Evolutionary conservation across 306 rosid genomes (phyloP).

Genomic region (Herpetospermum pedunculosum): DNA sequence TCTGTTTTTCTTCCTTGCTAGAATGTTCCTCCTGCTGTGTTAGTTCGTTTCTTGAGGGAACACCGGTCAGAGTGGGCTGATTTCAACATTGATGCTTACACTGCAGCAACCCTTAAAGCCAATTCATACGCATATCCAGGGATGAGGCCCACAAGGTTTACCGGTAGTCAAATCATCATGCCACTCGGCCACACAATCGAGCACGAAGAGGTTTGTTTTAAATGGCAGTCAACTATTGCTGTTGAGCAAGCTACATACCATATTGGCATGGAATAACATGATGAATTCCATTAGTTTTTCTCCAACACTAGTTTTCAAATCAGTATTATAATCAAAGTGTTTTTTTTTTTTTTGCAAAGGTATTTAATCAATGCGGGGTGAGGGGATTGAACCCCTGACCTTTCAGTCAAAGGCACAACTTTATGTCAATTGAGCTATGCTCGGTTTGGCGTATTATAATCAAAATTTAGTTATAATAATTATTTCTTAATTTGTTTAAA

Average conservation of each 20-base stretch:
- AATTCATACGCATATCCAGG: conserved; percentile 76
- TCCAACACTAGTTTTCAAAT: neutral
- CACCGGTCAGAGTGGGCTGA: conserved; percentile 99
- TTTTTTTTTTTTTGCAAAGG: no score
- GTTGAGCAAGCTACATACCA: neutral
- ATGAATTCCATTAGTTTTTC: neutral
- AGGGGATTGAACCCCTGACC: no score
- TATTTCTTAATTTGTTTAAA: neutral
- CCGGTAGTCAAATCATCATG: conserved; percentile 94
- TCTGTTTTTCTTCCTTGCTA: conserved; percentile 23
- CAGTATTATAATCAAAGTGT: neutral
- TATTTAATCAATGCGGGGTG: no score
- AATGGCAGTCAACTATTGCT: neutral
- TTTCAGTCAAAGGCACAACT: no score
- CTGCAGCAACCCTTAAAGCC: conserved; percentile 73
- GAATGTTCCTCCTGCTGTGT: conserved; percentile 87
- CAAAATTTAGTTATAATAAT: neutral
- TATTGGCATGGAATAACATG: neutral
- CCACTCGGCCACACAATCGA: conserved; percentile 96
- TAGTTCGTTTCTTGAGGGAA: conserved; percentile 91
- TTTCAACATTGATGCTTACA: conserved; percentile 89
- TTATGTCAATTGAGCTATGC: no score
- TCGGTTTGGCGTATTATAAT: no score
- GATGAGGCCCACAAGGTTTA: conserved; percentile 84
- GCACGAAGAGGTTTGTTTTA: conserved; percentile 64